A percentile compares a stretch with the other conserved stretches of the same genome.
Conservation (phyloP, 805 yeast genomes). For the Metschnikowia shivogae region DNA sequence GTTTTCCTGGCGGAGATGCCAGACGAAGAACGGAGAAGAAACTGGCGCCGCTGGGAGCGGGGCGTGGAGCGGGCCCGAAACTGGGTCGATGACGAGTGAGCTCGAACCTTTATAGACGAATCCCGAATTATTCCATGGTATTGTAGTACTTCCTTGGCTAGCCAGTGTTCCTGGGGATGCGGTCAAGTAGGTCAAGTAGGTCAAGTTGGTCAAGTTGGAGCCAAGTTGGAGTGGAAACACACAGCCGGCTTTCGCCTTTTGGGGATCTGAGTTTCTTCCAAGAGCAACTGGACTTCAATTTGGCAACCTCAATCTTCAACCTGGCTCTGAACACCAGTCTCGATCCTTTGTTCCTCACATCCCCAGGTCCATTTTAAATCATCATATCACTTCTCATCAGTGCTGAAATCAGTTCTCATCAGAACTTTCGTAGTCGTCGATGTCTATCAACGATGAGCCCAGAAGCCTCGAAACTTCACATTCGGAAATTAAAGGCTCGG, state of each 20-base stretch:
- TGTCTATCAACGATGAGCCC: constrained; percentile 11
- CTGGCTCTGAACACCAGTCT: not conserved
- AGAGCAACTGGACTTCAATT: too few species aligned
- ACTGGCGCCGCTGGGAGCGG: constrained; percentile 77
- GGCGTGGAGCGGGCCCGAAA: constrained; percentile 79
- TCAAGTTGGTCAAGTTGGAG: too few species aligned
- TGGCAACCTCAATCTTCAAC: too few species aligned
- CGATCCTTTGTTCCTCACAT: not conserved
- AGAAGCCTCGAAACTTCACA: not conserved
- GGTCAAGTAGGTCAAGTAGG: too few species aligned
- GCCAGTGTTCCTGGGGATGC: too few species aligned
- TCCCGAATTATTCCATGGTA: not conserved
- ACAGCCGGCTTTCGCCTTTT: too few species aligned
- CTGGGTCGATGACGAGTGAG: constrained; percentile 56
- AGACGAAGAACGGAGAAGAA: constrained; percentile 54
- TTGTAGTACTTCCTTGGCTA: too few species aligned
- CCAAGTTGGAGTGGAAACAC: too few species aligned
- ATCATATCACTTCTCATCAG: not conserved
- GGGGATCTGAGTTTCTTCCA: too few species aligned
- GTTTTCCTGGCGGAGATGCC: constrained; percentile 41
- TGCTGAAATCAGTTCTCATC: not conserved
- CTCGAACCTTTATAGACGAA: not conserved
- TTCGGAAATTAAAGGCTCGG: not conserved
- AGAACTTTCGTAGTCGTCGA: constrained; percentile 26
- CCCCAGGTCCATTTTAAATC: too few species aligned